Conservation (phyloP, 2,329 filamentous ascomycete genomes). For the Beauveria varroae region DNA sequence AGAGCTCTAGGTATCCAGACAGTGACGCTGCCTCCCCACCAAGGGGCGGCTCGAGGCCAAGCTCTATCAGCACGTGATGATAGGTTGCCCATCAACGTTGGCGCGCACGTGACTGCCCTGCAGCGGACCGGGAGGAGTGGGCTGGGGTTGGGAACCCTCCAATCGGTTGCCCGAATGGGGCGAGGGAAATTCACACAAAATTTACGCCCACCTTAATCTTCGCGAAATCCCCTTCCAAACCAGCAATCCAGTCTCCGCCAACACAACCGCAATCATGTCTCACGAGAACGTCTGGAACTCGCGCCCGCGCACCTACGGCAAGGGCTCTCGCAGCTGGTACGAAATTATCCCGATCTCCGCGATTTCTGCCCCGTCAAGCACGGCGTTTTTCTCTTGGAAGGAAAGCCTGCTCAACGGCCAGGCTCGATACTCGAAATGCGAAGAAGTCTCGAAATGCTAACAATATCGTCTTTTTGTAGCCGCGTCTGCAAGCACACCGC, state of each 20-base stretch:
- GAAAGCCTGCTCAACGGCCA: not conserved
- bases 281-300: conserved; percentile 99
- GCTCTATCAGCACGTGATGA: conserved; percentile 17
- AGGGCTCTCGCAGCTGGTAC: conserved; percentile 91
- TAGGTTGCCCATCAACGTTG: not conserved
- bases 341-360: conserved; percentile 24
- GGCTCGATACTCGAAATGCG: conserved; percentile 16
- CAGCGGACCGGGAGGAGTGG: conserved; percentile 10
- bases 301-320: conserved; percentile 93
- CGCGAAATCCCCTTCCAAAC: conserved; percentile 27
- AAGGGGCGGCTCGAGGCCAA: not conserved
- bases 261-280: conserved; percentile 47
- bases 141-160: conserved; percentile 32
- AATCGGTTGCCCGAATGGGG: conserved; percentile 25
- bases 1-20: not conserved
- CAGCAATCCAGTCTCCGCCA: conserved; percentile 19
- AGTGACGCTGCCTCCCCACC: not conserved
- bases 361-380: not conserved
- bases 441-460: conserved; percentile 24
- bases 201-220: conserved; percentile 27
- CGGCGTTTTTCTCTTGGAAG: not conserved
- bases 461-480: conserved; percentile 32
- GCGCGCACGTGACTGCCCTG: conserved; percentile 15
- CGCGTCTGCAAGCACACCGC: conserved; percentile 82
- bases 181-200: conserved; percentile 31